A percentile compares a stretch with the other conserved stretches of the same genome.
These are phyloP conservation scores for Wallacemonas rigidus DNA, from an alignment of 208 protist genomes.

Conservation along the genomic window DNA sequence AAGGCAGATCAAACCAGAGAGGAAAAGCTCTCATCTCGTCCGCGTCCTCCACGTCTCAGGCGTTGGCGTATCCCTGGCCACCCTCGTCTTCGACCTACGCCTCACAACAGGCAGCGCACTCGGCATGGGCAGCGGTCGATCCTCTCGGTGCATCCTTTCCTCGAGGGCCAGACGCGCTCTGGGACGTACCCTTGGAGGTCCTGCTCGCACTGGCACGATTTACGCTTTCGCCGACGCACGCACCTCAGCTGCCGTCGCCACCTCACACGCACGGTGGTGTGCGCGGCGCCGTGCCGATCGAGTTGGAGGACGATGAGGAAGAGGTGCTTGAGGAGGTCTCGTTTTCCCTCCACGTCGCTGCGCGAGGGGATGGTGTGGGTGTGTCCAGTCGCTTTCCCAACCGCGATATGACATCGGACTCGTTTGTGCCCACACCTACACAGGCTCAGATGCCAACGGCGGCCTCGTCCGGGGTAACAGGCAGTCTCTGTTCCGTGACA, in stretches of 20 bases:
- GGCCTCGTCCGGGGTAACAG: background rate
- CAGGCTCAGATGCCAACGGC: background rate
- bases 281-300: background rate
- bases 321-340: background rate
- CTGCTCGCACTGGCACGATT: slow-evolving; percentile 30
- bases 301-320: background rate
- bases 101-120: background rate
- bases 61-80: background rate
- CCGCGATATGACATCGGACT: background rate
- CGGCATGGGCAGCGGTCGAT: slow-evolving; percentile 22
- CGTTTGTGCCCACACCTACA: background rate
- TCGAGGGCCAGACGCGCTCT: slow-evolving; percentile 54
- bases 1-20: too few species aligned
- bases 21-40: background rate
- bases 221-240: too few species aligned
- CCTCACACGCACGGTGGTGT: too few species aligned
- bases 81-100: background rate
- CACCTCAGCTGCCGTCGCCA: too few species aligned
- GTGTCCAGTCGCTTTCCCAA: too few species aligned
- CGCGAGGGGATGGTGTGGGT: too few species aligned
- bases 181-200: slow-evolving; percentile 64
- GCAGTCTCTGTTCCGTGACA: background rate
- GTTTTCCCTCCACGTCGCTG: background rate
- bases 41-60: background rate
- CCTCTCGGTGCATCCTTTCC: slow-evolving; percentile 40